Percentiles rank a stretch among this genome's conserved stretches.
phyloP scores from a whole-genome alignment of 2,329 filamentous ascomycete species.

The Fusarium multiceps region DNA sequence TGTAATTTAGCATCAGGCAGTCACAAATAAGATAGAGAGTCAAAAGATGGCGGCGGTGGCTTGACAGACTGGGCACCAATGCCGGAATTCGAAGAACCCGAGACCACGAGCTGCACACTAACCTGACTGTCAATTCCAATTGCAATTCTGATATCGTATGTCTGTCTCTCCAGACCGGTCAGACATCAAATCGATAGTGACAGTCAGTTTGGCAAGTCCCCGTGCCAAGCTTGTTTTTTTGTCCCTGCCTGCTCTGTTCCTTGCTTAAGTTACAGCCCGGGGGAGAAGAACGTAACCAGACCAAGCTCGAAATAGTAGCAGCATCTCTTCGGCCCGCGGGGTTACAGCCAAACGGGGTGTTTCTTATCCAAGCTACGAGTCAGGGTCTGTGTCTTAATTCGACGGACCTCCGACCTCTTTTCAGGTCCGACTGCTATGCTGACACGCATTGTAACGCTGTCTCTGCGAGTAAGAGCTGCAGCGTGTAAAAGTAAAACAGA shows the following conservation, averaged over 20 bases:
- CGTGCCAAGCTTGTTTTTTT: conserved; percentile 23
- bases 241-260: conserved; percentile 10
- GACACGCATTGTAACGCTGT: conserved; percentile 3
- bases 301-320: conserved; percentile 26
- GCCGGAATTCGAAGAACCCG: conserved; percentile 18
- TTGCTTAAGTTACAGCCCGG: conserved; percentile 6
- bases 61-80: conserved; percentile 3
- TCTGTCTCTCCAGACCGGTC: not conserved
- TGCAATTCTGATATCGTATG: not conserved
- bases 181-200: not conserved
- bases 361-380: not conserved
- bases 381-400: not conserved
- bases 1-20: not conserved
- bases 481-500: not conserved
- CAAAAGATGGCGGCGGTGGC: conserved; percentile 26
- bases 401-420: not conserved
- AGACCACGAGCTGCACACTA: not conserved
- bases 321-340: conserved; percentile 5
- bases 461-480: not conserved
- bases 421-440: conserved; percentile 1
- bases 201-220: conserved; percentile 9
- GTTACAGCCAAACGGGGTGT: conserved; percentile 11
- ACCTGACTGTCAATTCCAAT: not conserved
- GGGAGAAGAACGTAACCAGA: not conserved
- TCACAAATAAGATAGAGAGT: not conserved